These are phyloP conservation scores for Cyberlindnera maritima DNA, from an alignment of 805 yeast genomes.

Conservation along the genomic window DNA sequence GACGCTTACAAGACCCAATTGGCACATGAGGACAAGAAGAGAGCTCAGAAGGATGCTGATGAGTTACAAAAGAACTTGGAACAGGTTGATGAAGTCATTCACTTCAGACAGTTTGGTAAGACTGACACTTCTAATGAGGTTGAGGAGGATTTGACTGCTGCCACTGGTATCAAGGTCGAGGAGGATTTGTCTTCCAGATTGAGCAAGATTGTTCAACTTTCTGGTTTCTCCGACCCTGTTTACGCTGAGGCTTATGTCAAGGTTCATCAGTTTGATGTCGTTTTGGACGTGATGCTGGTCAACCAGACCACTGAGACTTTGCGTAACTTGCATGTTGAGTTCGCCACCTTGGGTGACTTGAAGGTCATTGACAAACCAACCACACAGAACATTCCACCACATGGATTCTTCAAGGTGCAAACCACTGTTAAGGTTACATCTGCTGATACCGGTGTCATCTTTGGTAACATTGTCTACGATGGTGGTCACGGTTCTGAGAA, in stretches of 20 bases:
- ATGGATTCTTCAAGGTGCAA: slow-evolving; percentile 88
- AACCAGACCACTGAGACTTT: slow-evolving; percentile 92
- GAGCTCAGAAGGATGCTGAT: slow-evolving; percentile 52
- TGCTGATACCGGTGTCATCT: slow-evolving; percentile 97
- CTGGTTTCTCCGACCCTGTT: slow-evolving; percentile 98
- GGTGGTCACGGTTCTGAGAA: slow-evolving; percentile 91
- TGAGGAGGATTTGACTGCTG: slow-evolving; percentile 59
- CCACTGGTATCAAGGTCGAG: slow-evolving; percentile 48
- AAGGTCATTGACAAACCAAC: slow-evolving; percentile 91
- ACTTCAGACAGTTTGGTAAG: slow-evolving; percentile 73
- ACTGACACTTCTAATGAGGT: slow-evolving; percentile 42
- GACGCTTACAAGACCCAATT: slow-evolving; percentile 78
- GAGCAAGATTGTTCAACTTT: slow-evolving; percentile 84
- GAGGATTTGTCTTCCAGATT: slow-evolving; percentile 74
- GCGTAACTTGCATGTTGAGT: slow-evolving; percentile 88
- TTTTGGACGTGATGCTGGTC: slow-evolving; percentile 87
- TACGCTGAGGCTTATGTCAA: slow-evolving; percentile 96
- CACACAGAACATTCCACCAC: slow-evolving; percentile 92
- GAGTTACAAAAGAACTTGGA: slow-evolving; percentile 62
- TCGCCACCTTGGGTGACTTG: slow-evolving; percentile 93
- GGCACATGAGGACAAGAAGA: slow-evolving; percentile 54
- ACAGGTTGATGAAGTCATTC: slow-evolving; percentile 74
- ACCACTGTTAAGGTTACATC: slow-evolving; percentile 92
- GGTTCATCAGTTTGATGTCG: slow-evolving; percentile 96
- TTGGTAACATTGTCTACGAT: slow-evolving; percentile 95